phyloP scores from a whole-genome alignment of 106 monocot genomes.

The Dendrobium chrysotoxum region DNA sequence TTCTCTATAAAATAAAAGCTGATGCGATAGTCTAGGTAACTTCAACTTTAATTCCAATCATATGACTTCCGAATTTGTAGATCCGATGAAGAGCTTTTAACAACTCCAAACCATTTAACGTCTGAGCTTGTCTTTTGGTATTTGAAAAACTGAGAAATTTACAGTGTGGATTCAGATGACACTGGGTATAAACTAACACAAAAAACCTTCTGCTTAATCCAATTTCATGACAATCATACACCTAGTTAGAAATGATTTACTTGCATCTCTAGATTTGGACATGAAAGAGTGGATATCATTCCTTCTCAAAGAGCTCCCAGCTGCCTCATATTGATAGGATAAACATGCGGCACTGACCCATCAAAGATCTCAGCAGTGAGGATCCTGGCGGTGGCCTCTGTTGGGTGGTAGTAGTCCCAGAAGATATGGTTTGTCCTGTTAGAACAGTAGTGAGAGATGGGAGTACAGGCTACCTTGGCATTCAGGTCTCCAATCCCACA shows the following conservation, averaged over 20 bases:
- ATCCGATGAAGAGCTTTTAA: no score
- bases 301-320: conserved; percentile 18
- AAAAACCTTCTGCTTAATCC: not conserved
- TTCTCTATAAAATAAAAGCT: no score
- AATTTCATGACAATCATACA: not conserved
- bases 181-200: not conserved
- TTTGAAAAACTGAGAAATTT: no score
- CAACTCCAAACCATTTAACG: no score
- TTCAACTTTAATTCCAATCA: no score
- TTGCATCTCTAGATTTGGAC: not conserved
- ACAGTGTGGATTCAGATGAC: not conserved
- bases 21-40: no score
- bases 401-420: conserved; percentile 59
- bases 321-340: conserved; percentile 31
- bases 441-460: conserved; percentile 32
- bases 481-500: conserved; percentile 55
- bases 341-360: conserved; percentile 16
- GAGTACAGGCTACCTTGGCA: conserved; percentile 42
- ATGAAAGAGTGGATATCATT: not conserved
- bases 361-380: conserved; percentile 14
- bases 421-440: conserved; percentile 38
- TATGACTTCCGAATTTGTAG: no score
- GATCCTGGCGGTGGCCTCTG: conserved; percentile 15
- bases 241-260: not conserved
- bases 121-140: no score